Conservation (phyloP, 495 filamentous ascomycete genomes). For the Xylaria cubensis region DNA sequence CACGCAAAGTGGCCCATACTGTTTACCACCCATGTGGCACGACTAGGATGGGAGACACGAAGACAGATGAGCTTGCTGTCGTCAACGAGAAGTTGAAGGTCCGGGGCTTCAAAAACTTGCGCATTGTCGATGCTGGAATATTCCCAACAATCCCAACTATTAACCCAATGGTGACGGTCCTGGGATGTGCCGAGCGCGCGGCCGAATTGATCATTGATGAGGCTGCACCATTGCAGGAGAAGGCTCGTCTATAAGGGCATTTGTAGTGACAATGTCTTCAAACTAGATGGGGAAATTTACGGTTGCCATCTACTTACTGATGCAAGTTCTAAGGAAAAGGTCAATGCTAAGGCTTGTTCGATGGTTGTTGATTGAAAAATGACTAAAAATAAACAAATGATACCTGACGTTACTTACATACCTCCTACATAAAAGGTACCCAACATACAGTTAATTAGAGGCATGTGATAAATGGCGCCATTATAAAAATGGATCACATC, state of each 20-base stretch:
- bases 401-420: neutral
- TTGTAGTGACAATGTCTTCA: neutral
- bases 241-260: conserved; percentile 35
- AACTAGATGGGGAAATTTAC: neutral
- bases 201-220: conserved; percentile 66
- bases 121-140: conserved; percentile 66
- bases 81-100: conserved; percentile 63
- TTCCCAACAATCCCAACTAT: conserved; percentile 67
- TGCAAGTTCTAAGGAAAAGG: neutral
- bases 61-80: conserved; percentile 66
- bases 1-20: conserved; percentile 75
- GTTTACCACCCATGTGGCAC: conserved; percentile 89
- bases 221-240: conserved; percentile 29
- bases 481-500: neutral
- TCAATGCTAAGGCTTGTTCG: neutral
- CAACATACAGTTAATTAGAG: neutral
- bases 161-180: conserved; percentile 69
- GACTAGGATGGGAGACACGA: conserved; percentile 81
- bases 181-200: conserved; percentile 68
- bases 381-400: neutral
- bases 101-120: conserved; percentile 58
- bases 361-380: neutral
- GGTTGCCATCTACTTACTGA: neutral
- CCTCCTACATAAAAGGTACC: neutral
- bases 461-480: neutral